Conservation (phyloP, 805 yeast genomes). For the Candida dajiaensis region DNA sequence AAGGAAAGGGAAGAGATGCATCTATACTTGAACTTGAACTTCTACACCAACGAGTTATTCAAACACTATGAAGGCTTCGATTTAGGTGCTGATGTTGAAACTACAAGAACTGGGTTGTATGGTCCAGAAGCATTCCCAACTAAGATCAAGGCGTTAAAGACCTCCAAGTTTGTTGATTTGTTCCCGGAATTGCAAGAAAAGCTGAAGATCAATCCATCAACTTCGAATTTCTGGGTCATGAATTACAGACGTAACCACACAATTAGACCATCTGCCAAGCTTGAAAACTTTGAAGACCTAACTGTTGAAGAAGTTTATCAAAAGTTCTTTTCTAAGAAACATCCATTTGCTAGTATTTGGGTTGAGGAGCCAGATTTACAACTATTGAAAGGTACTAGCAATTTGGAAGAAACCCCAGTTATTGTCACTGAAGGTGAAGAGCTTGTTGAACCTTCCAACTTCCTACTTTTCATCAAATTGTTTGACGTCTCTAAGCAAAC, state of each 20-base stretch:
- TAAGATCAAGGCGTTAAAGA: conserved; percentile 47
- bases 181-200: conserved; percentile 42
- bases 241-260: conserved; percentile 68
- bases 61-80: conserved; percentile 68
- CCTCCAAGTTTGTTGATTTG: conserved; percentile 45
- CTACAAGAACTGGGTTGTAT: conserved; percentile 40
- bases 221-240: conserved; percentile 58
- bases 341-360: conserved; percentile 51
- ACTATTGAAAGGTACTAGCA: conserved; percentile 18
- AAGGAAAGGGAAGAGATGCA: conserved; percentile 71
- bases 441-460: conserved; percentile 21
- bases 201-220: conserved; percentile 30
- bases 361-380: conserved; percentile 49
- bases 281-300: conserved; percentile 27
- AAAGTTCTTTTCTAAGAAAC: conserved; percentile 38
- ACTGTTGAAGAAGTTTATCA: conserved; percentile 49
- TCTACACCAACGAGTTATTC: conserved; percentile 51
- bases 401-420: neutral
- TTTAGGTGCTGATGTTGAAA: conserved; percentile 55
- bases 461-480: conserved; percentile 50
- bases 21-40: conserved; percentile 49
- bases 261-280: conserved; percentile 48
- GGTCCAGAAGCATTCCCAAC: conserved; percentile 42
- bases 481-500: conserved; percentile 53
- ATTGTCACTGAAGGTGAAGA: conserved; percentile 13